phyloP scores from a whole-genome alignment of 2,329 filamentous ascomycete genomes.

The Epichloe coenophiala region DNA sequence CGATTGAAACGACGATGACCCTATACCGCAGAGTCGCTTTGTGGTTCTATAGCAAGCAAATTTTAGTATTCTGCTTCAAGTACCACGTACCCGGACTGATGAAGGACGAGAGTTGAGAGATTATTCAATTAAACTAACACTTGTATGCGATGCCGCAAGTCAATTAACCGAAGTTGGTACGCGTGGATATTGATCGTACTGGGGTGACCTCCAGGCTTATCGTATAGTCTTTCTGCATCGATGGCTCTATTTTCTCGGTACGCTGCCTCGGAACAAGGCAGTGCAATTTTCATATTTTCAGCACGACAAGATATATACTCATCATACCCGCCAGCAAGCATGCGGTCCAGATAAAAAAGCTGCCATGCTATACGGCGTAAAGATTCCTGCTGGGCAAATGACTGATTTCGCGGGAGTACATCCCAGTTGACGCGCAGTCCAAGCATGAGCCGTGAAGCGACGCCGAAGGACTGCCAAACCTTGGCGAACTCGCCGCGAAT shows the following conservation, averaged over 20 bases:
- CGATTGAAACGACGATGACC: slow-evolving; percentile 9
- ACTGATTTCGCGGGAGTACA: slow-evolving; percentile 13
- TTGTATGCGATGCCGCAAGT: slow-evolving; percentile 24
- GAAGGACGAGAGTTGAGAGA: background rate
- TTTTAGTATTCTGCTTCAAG: background rate
- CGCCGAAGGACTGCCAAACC: slow-evolving; percentile 26
- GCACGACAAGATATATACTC: slow-evolving; percentile 24
- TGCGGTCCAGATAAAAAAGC: slow-evolving; percentile 24
- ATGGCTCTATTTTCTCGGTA: slow-evolving; percentile 20
- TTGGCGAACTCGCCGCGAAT: slow-evolving; percentile 23
- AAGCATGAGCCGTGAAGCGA: slow-evolving; percentile 23
- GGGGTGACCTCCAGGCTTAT: slow-evolving; percentile 13
- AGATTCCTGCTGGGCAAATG: slow-evolving; percentile 23
- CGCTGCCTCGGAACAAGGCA: slow-evolving; percentile 22
- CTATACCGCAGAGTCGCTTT: slow-evolving; percentile 12
- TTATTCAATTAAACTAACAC: slow-evolving; percentile 13
- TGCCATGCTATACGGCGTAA: slow-evolving; percentile 25
- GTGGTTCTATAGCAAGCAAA: slow-evolving; percentile 11
- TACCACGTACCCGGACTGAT: background rate
- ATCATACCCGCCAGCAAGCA: slow-evolving; percentile 26
- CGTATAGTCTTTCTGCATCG: slow-evolving; percentile 17
- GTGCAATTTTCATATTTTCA: slow-evolving; percentile 24
- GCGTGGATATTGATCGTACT: slow-evolving; percentile 19
- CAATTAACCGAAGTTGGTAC: slow-evolving; percentile 22
- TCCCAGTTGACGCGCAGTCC: slow-evolving; percentile 28